Evolutionary conservation across 805 yeast species (phyloP).

Genomic region (Candida pseudofarinosa): DNA sequence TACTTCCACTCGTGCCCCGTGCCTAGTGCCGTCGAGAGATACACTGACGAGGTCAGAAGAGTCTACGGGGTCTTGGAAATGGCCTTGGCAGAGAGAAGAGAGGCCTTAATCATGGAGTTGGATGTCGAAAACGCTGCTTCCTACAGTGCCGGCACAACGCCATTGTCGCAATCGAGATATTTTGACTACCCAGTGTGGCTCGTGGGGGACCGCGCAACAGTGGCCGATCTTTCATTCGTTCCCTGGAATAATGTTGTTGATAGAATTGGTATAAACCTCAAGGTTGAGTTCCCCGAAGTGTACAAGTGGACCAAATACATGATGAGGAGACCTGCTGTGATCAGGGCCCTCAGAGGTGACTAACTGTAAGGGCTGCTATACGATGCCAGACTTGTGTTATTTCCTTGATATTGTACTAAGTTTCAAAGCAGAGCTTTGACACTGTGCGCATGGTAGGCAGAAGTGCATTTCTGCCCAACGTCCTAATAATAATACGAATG

Average conservation of each 20-base stretch:
- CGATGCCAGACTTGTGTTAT: neutral
- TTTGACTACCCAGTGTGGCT: conserved; percentile 95
- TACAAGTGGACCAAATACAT: conserved; percentile 93
- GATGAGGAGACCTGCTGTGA: conserved; percentile 93
- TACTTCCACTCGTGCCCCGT: conserved; percentile 85
- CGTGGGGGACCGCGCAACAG: conserved; percentile 74
- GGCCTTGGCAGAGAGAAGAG: conserved; percentile 91
- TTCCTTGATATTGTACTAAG: no score
- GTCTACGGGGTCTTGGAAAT: conserved; percentile 93
- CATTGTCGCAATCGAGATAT: conserved; percentile 76
- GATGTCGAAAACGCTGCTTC: conserved; percentile 86
- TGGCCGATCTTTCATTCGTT: conserved; percentile 89
- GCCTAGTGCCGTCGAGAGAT: conserved; percentile 85
- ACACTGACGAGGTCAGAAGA: conserved; percentile 86
- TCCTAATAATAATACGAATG: neutral
- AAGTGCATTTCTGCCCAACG: neutral
- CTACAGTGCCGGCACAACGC: conserved; percentile 84
- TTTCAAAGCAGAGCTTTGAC: neutral
- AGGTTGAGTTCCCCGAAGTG: conserved; percentile 88
- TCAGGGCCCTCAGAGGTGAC: conserved; percentile 79
- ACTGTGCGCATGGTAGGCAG: neutral
- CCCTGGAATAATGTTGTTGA: conserved; percentile 98
- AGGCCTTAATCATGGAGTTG: conserved; percentile 82
- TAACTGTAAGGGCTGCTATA: no score
- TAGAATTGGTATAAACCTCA: conserved; percentile 83